Evolutionary conservation across 306 rosid genomes (phyloP).

Genomic region (Morella rubra): DNA sequence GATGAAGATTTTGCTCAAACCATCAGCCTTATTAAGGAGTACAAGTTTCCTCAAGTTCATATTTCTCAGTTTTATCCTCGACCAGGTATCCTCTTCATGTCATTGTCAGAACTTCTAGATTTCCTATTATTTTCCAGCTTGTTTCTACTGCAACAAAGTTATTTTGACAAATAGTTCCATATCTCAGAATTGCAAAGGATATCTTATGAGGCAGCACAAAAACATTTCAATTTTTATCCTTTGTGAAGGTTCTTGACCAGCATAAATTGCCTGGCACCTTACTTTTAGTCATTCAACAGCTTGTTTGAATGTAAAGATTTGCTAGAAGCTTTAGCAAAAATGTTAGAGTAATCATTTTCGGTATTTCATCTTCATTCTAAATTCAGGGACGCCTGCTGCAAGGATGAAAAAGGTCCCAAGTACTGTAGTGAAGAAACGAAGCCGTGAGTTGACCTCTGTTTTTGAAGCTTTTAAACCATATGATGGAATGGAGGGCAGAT

Average conservation of each 20-base stretch:
- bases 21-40: slow-evolving; percentile 63
- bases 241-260: neutral
- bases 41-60: slow-evolving; percentile 89
- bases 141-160: neutral
- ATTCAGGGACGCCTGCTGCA: slow-evolving; percentile 95
- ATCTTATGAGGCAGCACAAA: neutral
- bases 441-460: slow-evolving; percentile 85
- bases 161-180: neutral
- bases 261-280: neutral
- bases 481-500: slow-evolving; percentile 81
- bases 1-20: slow-evolving; percentile 90
- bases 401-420: slow-evolving; percentile 98
- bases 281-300: neutral
- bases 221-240: neutral
- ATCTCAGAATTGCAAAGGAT: neutral
- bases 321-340: neutral
- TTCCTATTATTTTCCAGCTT: neutral
- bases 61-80: slow-evolving; percentile 98
- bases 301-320: neutral
- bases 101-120: neutral
- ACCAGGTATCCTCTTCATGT: slow-evolving; percentile 53
- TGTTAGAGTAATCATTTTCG: neutral
- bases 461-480: slow-evolving; percentile 92
- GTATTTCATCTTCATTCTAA: slow-evolving; percentile 10
- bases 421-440: slow-evolving; percentile 80